Conservation (phyloP, 169 alveolate genomes). For the Prorocentrum cordatum region DNA sequence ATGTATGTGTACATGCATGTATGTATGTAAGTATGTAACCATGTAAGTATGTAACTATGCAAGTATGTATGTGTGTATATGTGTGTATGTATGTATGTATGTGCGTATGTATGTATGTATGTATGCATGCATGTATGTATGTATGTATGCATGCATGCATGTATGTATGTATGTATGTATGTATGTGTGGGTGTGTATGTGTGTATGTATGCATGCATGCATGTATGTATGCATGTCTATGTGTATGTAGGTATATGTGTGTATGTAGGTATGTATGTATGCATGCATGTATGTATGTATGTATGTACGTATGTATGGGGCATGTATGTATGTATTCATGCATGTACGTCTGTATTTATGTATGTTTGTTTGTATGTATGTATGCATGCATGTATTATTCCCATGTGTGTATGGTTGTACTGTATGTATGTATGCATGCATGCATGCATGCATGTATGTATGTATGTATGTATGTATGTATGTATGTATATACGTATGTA, state of each 20-base stretch:
- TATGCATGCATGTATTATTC: neutral
- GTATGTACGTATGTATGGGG: neutral
- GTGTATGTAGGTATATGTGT: neutral
- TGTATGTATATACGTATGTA: neutral
- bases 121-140: neutral
- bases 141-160: neutral
- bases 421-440: neutral
- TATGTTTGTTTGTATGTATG: neutral
- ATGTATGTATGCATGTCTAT: neutral
- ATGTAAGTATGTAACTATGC: neutral
- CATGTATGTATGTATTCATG: neutral
- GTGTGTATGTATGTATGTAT: neutral
- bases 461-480: neutral
- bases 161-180: neutral
- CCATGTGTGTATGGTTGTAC: neutral
- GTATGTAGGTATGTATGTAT: neutral
- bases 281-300: neutral
- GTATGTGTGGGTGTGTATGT: too few species aligned
- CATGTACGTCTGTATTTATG: neutral
- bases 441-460: neutral
- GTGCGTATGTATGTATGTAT: neutral
- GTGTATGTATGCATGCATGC: neutral
- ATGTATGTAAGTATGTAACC: neutral
- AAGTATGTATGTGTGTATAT: too few species aligned
- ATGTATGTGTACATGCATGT: neutral